Conservation (phyloP, 805 yeast genomes). For the Yamadazyma akitaensis region DNA sequence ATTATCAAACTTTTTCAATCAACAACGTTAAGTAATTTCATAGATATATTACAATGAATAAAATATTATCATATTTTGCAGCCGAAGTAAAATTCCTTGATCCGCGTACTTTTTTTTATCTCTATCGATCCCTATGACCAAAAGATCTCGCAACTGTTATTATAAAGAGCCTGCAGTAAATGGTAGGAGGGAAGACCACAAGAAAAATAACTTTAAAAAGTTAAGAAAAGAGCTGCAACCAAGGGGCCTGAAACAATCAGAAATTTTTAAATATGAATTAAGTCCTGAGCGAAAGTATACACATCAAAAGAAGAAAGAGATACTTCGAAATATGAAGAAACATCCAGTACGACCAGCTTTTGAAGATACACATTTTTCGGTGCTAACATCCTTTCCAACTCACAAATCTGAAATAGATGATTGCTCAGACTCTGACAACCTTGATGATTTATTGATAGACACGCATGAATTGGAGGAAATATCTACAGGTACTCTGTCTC, state of each 20-base stretch:
- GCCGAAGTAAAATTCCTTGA: not conserved
- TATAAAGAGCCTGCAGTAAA: not conserved
- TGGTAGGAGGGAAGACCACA: not conserved
- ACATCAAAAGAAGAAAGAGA: not conserved
- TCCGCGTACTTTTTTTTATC: not conserved
- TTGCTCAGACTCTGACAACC: slow-evolving; percentile 1
- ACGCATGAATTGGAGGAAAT: not conserved
- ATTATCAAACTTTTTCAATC: slow-evolving; percentile 32
- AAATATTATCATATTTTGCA: not conserved
- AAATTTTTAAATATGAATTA: not conserved
- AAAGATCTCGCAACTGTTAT: not conserved
- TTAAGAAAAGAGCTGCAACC: not conserved
- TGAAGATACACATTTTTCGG: not conserved
- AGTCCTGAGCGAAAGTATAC: not conserved
- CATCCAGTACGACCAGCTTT: not conserved
- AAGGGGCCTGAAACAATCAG: not conserved
- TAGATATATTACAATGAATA: not conserved
- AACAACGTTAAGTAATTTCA: slow-evolving; percentile 3
- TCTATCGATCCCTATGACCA: not conserved
- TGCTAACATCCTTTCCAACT: not conserved
- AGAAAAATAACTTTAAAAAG: not conserved
- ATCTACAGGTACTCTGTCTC: not conserved
- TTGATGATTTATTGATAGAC: slow-evolving; percentile 2
- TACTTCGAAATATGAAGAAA: not conserved
- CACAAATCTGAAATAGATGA: not conserved